Base-by-base conservation (phyloP, 805 yeast species). In the Maudiozyma barnettii region DNA sequence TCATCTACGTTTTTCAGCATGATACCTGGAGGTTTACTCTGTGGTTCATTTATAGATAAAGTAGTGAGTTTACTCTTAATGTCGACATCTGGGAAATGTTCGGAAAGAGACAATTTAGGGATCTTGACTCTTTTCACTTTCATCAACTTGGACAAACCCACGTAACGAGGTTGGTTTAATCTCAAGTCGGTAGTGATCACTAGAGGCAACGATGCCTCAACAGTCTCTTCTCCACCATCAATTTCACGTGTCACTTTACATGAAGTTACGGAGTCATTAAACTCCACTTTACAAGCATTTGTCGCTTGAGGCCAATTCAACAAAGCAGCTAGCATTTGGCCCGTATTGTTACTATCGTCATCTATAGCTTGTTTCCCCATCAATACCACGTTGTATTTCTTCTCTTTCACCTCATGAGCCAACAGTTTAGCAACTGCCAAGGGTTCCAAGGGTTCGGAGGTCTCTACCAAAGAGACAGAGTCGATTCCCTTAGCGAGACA, bases 311-410 rank as follows among this genome's bases (percentile, higher is more conserved):
- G 95, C 98, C 98, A 91, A 60, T 81, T 79, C 66, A 91, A 75
- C 51, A 91, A 70, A 9, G 96, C 96, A 2, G 96, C 98, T 46
- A 93, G 76, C 81, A 93, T 88, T 67, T 90, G 98, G 23, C 98
- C 99, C 13, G 96, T 90, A 67, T 90, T 96, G 66, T 87, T 88
- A 40, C 87, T 74, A 61, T 93, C 99, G 57, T 89, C 95, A 67
- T 93, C 99, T 57, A 93, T 90, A 37, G 98, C 88, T 69, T 93
- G 99, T 64, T 93, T 93, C 42, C 99, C 99, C 65, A 93, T 74
- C 38, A 93, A 78, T 41, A 93, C 82, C 63, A 93, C 70, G 67
- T 93, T 90, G 37, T 86, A 76, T 9, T 76, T 69, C 52, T 86
- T 77, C 56, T 79, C 73, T 55, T 83, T 83, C 13, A 84, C 89